Evolutionary conservation across 805 yeast genomes (phyloP).

Genomic region (Ogataea polymorpha): DNA sequence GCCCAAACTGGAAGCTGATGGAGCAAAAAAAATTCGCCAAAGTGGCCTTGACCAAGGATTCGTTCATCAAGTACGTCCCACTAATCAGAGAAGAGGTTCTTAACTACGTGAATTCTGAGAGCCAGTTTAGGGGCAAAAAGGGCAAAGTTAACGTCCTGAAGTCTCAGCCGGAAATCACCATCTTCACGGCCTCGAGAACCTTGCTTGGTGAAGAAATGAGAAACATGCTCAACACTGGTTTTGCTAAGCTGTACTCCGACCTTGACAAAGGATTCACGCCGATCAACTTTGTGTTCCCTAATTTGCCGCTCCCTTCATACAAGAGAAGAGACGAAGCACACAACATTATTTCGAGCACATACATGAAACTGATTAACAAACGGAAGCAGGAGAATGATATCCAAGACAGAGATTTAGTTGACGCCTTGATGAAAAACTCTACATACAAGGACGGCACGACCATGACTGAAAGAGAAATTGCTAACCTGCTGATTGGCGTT

Average conservation of each 20-base stretch:
- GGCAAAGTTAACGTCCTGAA: constrained; percentile 70
- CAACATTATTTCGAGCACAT: constrained; percentile 71
- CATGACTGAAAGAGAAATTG: constrained; percentile 95
- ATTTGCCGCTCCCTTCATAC: constrained; percentile 78
- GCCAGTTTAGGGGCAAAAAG: constrained; percentile 40
- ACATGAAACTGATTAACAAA: constrained; percentile 69
- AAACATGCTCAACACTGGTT: constrained; percentile 71
- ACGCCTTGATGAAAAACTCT: constrained; percentile 75
- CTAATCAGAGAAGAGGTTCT: constrained; percentile 74
- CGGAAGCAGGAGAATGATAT: constrained; percentile 77
- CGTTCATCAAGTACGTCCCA: constrained; percentile 85
- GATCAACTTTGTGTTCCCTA: constrained; percentile 90
- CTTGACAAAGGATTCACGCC: constrained; percentile 97
- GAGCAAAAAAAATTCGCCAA: constrained; percentile 98
- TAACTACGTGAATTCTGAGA: constrained; percentile 56
- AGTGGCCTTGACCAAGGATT: constrained; percentile 78
- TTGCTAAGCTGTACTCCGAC: constrained; percentile 83
- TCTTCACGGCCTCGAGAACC: constrained; percentile 92
- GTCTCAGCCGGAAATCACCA: constrained; percentile 91
- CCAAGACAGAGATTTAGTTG: constrained; percentile 84
- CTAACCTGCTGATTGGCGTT: constrained; percentile 89
- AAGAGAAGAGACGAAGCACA: constrained; percentile 87
- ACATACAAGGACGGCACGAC: constrained; percentile 89
- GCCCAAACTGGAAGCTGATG: constrained; percentile 91
- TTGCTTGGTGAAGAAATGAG: constrained; percentile 91